These are phyloP conservation scores for Ophiostoma sp. DNA, from an alignment of 2,329 filamentous ascomycete species.

Conservation along the genomic window DNA sequence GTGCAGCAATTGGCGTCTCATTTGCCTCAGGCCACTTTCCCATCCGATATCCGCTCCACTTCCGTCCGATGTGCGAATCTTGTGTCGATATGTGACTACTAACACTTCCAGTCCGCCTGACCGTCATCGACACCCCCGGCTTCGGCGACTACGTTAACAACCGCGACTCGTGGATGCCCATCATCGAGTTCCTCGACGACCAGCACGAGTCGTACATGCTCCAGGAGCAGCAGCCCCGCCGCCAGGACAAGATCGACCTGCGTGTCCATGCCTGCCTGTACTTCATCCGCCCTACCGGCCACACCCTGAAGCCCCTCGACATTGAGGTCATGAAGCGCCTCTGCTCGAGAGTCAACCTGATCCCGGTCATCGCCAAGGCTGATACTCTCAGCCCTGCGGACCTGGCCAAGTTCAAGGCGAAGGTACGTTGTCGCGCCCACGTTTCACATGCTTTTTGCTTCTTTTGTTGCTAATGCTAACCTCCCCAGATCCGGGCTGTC, in stretches of 20 bases:
- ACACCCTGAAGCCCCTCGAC: constrained; percentile 96
- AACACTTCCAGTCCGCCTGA: constrained; percentile 74
- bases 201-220: constrained; percentile 99
- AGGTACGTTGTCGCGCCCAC: constrained; percentile 52
- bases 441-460: neutral
- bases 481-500: constrained; percentile 77
- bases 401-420: constrained; percentile 89
- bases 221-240: constrained; percentile 98
- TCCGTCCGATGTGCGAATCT: neutral
- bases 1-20: neutral
- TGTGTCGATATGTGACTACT: neutral
- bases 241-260: constrained; percentile 98
- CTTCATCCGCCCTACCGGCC: constrained; percentile 97
- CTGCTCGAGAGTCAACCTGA: constrained; percentile 96
- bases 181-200: constrained; percentile 99
- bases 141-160: constrained; percentile 99
- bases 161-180: constrained; percentile 99
- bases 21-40: neutral
- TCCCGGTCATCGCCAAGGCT: constrained; percentile 97
- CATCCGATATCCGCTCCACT: neutral
- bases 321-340: constrained; percentile 99
- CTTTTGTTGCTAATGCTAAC: neutral
- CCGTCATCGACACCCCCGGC: constrained; percentile 97
- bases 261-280: constrained; percentile 98
- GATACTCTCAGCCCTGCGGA: constrained; percentile 94